Evolutionary conservation across 768 basidiomycete genomes (phyloP).

Genomic region (Clitopilus passeckerianus): DNA sequence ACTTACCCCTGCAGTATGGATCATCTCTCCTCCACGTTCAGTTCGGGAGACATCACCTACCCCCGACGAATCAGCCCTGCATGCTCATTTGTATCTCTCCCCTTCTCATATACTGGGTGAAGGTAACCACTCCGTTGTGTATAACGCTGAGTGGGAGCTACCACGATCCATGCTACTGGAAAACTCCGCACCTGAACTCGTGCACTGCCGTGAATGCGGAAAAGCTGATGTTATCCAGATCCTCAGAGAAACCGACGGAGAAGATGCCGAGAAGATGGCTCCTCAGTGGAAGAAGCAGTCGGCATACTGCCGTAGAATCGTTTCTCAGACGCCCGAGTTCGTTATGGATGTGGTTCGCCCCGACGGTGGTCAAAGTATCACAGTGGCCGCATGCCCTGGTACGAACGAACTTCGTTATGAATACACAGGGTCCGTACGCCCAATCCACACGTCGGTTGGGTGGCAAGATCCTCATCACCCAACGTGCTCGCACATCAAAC

Average conservation of each 20-base stretch:
- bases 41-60: neutral
- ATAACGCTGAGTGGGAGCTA: constrained; percentile 46
- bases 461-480: constrained; percentile 25
- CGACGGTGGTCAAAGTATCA: neutral
- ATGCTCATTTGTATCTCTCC: constrained; percentile 47
- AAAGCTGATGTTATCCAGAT: constrained; percentile 18
- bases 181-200: constrained; percentile 6
- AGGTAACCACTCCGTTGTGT: constrained; percentile 52
- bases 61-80: constrained; percentile 12
- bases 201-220: constrained; percentile 35
- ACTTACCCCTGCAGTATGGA: constrained; percentile 10
- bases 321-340: constrained; percentile 1
- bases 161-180: constrained; percentile 34
- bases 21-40: constrained; percentile 18
- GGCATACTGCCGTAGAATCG: constrained; percentile 1
- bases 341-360: constrained; percentile 1
- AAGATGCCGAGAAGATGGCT: constrained; percentile 12
- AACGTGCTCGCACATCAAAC: constrained; percentile 24
- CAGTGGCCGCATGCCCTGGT: neutral
- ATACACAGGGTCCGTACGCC: constrained; percentile 9
- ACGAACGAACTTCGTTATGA: constrained; percentile 1
- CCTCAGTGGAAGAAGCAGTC: constrained; percentile 10
- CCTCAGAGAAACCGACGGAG: constrained; percentile 20
- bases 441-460: constrained; percentile 16
- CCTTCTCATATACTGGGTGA: constrained; percentile 27